Base-by-base conservation (phyloP, 176 grass and related monocot species). In the Ensete ventricosum region DNA sequence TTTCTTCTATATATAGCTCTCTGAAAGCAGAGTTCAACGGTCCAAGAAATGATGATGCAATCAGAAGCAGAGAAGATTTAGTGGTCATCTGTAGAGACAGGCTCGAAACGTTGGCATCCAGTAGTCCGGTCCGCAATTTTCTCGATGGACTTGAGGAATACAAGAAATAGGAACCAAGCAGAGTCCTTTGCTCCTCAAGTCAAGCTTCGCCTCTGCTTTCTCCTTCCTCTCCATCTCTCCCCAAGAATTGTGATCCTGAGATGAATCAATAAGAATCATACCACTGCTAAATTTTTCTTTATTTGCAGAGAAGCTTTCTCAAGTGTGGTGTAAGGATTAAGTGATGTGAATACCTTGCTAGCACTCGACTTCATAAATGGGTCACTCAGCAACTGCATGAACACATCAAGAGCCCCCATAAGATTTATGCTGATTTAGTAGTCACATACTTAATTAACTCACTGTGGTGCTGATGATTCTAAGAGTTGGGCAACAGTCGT, bases 121-220 rank as follows among this genome's bases (percentile, higher is more conserved):
- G 86, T 93, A 93, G 82, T 93, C 94, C 65, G 85, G 82, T 0
- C 84, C 74, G 49, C 77, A 86, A 62, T 81, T 92, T 11, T 98
- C 94, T 77, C 79, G 72, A 83, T 92, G 92, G 12, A 83, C 64
- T 54, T 83, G 62, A 2, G 90, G 86, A 19, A 82, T 88, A 75
- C 86, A 91, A 26, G 94, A 98, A 65, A 91, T 80, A 77, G 90
- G 94, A 73, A 98, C 83, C 67, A 93, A 74, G 80, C 94, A 98
- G 78, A 98, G 90, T 20, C 94, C 90, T 57, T 82, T 93, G 73
- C 87, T 89, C 69, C 78, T 90, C 73, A 98, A 78, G 68, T 91
- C 90, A 69, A 80, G 78, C 71, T 84, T 87, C 54, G 65, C 77
- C 5, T 98, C 88, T 21, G 65, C 79, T 10, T 84, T 86, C 70